Conservation (phyloP, 1,284 basidiomycete species). For the Microbotryum intermedium region DNA sequence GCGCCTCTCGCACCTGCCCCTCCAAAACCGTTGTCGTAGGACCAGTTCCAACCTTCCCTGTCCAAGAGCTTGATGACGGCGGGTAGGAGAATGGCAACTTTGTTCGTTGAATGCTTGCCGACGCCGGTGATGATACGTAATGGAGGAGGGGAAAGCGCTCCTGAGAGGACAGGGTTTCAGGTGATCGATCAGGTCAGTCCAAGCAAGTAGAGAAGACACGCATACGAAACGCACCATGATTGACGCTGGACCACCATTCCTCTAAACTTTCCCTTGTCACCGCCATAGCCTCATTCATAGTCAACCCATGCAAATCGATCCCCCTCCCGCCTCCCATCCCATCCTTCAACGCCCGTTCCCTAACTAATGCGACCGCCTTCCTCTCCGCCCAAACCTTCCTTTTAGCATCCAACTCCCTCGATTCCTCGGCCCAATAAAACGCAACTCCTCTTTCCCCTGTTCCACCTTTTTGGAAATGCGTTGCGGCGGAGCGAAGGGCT, state of each 20-base stretch:
- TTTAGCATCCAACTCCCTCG: conserved; percentile 36
- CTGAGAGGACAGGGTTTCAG: background rate
- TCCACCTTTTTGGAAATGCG: conserved; percentile 22
- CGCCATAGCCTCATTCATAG: conserved; percentile 38
- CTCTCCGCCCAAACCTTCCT: conserved; percentile 37
- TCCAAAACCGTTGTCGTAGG: conserved; percentile 19
- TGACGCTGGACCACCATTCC: conserved; percentile 31
- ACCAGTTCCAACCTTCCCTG: conserved; percentile 36
- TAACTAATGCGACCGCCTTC: conserved; percentile 36
- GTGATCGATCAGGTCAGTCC: background rate
- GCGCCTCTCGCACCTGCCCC: too few species aligned
- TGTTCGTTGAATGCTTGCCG: conserved; percentile 37
- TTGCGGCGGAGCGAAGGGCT: conserved; percentile 35
- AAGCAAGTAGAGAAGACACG: too few species aligned
- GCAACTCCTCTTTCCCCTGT: conserved; percentile 23
- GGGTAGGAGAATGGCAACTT: conserved; percentile 37
- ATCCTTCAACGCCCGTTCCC: conserved; percentile 30
- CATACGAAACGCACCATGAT: too few species aligned
- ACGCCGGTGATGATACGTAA: conserved; percentile 40
- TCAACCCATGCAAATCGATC: conserved; percentile 40
- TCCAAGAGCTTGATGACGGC: conserved; percentile 37
- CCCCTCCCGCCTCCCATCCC: too few species aligned
- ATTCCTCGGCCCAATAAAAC: conserved; percentile 37
- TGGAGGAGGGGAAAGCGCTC: conserved; percentile 16
- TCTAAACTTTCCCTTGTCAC: conserved; percentile 36